phyloP scores from a whole-genome alignment of 768 basidiomycete species.

The Rubroboletus satanas region DNA sequence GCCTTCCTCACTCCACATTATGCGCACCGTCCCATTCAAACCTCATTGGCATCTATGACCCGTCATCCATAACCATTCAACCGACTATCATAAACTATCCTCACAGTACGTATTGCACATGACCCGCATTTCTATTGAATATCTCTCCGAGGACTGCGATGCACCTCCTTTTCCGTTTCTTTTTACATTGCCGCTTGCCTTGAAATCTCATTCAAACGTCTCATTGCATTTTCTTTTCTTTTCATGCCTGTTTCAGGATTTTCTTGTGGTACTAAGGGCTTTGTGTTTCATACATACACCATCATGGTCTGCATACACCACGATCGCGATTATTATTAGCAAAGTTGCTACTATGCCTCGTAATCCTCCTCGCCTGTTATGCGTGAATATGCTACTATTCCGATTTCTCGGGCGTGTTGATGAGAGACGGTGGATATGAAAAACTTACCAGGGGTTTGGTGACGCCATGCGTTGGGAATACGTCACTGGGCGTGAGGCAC shows the following conservation, averaged over 20 bases:
- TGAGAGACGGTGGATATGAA: neutral
- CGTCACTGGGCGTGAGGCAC: neutral
- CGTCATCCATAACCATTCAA: constrained; percentile 13
- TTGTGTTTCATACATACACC: constrained; percentile 14
- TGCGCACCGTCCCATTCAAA: constrained; percentile 2
- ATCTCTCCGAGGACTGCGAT: constrained; percentile 9
- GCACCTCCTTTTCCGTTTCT: neutral
- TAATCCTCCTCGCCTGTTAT: constrained; percentile 16
- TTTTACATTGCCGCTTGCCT: neutral
- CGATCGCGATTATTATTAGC: constrained; percentile 23
- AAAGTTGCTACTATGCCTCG: constrained; percentile 13
- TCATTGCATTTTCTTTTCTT: constrained; percentile 1
- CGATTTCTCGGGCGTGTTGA: neutral
- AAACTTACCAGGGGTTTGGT: neutral
- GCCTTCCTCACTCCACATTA: constrained; percentile 3
- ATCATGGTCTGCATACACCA: constrained; percentile 11
- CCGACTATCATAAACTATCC: constrained; percentile 22
- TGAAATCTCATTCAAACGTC: neutral
- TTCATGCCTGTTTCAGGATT: neutral
- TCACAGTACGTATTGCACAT: constrained; percentile 31
- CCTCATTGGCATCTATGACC: constrained; percentile 27
- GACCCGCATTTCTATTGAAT: constrained; percentile 28
- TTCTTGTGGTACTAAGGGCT: constrained; percentile 17
- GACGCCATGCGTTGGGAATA: neutral
- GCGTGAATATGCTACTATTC: constrained; percentile 13